Conservation (phyloP, 1,284 basidiomycete genomes). For the Ganoderma multipileum region DNA sequence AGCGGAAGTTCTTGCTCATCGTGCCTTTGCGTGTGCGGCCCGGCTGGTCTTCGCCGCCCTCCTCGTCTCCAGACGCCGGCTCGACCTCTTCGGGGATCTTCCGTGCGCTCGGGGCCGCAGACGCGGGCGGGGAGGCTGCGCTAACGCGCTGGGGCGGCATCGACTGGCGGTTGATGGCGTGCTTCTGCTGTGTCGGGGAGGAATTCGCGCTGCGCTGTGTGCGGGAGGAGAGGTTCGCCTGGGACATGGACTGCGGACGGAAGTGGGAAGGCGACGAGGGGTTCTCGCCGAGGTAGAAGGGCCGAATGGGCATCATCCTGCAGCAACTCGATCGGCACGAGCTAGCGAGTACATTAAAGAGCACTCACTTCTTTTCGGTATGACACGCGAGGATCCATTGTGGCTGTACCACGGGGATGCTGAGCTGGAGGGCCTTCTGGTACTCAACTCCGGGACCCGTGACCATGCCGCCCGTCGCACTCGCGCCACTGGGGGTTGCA, state of each 20-base stretch:
- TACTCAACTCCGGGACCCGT: slow-evolving; percentile 83
- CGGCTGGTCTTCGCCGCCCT: slow-evolving; percentile 26
- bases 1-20: slow-evolving; percentile 82
- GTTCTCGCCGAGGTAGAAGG: slow-evolving; percentile 79
- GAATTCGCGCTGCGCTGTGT: slow-evolving; percentile 50
- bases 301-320: slow-evolving; percentile 88
- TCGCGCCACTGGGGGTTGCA: slow-evolving; percentile 66
- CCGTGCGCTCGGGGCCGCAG: slow-evolving; percentile 32
- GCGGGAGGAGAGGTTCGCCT: slow-evolving; percentile 54
- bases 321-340: slow-evolving; percentile 4
- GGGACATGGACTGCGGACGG: slow-evolving; percentile 80
- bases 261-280: slow-evolving; percentile 55
- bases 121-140: slow-evolving; percentile 44
- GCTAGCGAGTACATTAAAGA: background rate
- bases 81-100: slow-evolving; percentile 58
- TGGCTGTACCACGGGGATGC: slow-evolving; percentile 90
- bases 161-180: slow-evolving; percentile 57
- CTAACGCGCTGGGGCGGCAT: slow-evolving; percentile 60
- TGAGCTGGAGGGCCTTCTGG: slow-evolving; percentile 88
- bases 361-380: slow-evolving; percentile 75
- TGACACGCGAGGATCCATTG: slow-evolving; percentile 91
- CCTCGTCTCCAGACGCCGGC: slow-evolving; percentile 39
- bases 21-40: slow-evolving; percentile 57
- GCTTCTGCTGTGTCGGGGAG: slow-evolving; percentile 42
- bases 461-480: slow-evolving; percentile 54